Evolutionary conservation across 306 rosid species (phyloP).

Genomic region (Pyrus bretschneideri): DNA sequence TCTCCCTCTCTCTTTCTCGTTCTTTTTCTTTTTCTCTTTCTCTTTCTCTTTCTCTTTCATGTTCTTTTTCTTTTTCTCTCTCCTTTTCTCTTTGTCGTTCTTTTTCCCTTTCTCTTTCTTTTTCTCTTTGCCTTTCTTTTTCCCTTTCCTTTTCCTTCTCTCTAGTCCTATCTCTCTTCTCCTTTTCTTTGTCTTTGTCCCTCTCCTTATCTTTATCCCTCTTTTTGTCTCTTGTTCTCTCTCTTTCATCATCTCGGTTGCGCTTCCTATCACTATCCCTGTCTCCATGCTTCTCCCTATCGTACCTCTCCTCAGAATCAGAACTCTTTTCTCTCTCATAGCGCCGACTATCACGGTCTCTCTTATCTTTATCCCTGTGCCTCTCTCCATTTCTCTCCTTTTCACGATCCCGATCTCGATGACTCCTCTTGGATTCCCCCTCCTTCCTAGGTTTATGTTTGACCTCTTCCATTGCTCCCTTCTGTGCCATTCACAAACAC

Average conservation of each 20-base stretch:
- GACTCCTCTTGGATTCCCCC: slow-evolving; percentile 61
- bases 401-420: slow-evolving; percentile 37
- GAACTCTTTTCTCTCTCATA: slow-evolving; percentile 44
- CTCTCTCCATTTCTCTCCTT: slow-evolving; percentile 38
- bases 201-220: slow-evolving; percentile 25
- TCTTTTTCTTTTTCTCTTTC: slow-evolving; percentile 29
- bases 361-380: slow-evolving; percentile 30
- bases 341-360: slow-evolving; percentile 36
- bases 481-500: slow-evolving; percentile 15
- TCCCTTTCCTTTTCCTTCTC: slow-evolving; percentile 19
- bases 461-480: slow-evolving; percentile 49
- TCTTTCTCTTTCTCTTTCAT: slow-evolving; percentile 33
- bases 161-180: slow-evolving; percentile 20
- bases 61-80: slow-evolving; percentile 28
- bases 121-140: slow-evolving; percentile 32
- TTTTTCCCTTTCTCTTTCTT: slow-evolving; percentile 5
- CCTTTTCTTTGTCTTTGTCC: slow-evolving; percentile 27
- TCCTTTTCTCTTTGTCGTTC: slow-evolving; percentile 19
- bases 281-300: slow-evolving; percentile 41
- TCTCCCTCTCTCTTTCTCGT: slow-evolving; percentile 39
- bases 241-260: slow-evolving; percentile 12
- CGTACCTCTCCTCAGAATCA: slow-evolving; percentile 33
- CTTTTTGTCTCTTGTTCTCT: slow-evolving; percentile 14
- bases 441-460: slow-evolving; percentile 55
- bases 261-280: slow-evolving; percentile 1